Evolutionary conservation across 2,329 filamentous ascomycete genomes (phyloP), one percentile per base, ranked within the genome.

Genomic region (Plenodomus biglobosus): DNA sequence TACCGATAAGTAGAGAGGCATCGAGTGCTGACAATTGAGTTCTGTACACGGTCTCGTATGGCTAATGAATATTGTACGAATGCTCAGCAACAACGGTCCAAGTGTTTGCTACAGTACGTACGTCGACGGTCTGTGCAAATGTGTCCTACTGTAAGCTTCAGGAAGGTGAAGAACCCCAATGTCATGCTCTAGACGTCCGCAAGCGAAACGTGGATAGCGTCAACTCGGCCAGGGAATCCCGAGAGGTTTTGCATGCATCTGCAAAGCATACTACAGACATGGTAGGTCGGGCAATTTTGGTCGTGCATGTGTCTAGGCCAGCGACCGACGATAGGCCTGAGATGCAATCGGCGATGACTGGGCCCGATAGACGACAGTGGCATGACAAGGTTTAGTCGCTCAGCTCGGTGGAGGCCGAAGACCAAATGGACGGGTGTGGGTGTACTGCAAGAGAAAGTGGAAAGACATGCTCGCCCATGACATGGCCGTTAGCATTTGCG

Each of bases 11-110:
- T n/a, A n/a, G n/a, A n/a, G n/a, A n/a, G n/a, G n/a, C n/a, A n/a
- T n/a, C n/a, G n/a, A n/a, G n/a, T n/a, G n/a, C n/a, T n/a, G n/a
- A n/a, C n/a, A n/a, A n/a, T n/a, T n/a, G n/a, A 73, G 72, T 16
- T 71, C 70, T 58, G 67, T 77, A 20, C 74, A 74, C 48, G 76
- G 76, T 1, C 75, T n/a, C n/a, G n/a, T n/a, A n/a, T n/a, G n/a
- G n/a, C n/a, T n/a, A n/a, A n/a, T 24, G 22, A 5, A 24, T 24
- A 24, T 11, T 24, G 22, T 24, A 24, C 22, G 22, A 24, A 24
- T 24, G 11, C 22, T 24, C 22, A 24, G 22, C 22, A 24, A 5
- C 6, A 6, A 11, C 11, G 6, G 22, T 11, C 11, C 22, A 24
- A 11, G 22, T 5, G 6, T 24, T 11, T n/a, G n/a, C n/a, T n/a